phyloP scores from a whole-genome alignment of 805 yeast species.

The Starmerella potacharoeniae region DNA sequence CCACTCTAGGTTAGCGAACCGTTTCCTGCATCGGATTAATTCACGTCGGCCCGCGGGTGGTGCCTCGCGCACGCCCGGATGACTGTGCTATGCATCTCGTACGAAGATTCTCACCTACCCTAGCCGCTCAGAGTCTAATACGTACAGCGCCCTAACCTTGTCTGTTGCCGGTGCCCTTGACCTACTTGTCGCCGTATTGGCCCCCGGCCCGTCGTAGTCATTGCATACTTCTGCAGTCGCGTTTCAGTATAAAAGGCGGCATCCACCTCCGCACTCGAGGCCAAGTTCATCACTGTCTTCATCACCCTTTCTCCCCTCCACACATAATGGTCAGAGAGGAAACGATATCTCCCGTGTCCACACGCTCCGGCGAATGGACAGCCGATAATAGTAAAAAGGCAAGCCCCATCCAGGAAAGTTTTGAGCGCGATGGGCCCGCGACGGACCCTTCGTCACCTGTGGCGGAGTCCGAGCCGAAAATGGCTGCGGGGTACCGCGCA shows the following conservation, averaged over 20 bases:
- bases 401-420: not conserved
- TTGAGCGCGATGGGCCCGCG: not conserved
- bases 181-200: not conserved
- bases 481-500: not conserved
- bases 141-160: not conserved
- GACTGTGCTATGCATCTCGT: not conserved
- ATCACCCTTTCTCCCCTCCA: not conserved
- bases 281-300: not conserved
- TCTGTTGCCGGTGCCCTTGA: not conserved
- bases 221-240: not conserved
- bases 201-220: not conserved
- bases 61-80: not conserved
- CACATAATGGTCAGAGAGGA: not conserved
- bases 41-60: not conserved
- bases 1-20: not conserved
- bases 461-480: not conserved
- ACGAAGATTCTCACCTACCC: not conserved
- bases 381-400: not conserved
- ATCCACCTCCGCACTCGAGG: not conserved
- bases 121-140: not conserved
- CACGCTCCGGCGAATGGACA: not conserved
- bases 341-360: not conserved
- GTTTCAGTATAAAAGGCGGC: not conserved
- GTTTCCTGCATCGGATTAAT: not conserved
- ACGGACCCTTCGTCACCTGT: not conserved